These are phyloP conservation scores for Camillea tinctor DNA, from an alignment of 2,329 filamentous ascomycete genomes.

Conservation along the genomic window DNA sequence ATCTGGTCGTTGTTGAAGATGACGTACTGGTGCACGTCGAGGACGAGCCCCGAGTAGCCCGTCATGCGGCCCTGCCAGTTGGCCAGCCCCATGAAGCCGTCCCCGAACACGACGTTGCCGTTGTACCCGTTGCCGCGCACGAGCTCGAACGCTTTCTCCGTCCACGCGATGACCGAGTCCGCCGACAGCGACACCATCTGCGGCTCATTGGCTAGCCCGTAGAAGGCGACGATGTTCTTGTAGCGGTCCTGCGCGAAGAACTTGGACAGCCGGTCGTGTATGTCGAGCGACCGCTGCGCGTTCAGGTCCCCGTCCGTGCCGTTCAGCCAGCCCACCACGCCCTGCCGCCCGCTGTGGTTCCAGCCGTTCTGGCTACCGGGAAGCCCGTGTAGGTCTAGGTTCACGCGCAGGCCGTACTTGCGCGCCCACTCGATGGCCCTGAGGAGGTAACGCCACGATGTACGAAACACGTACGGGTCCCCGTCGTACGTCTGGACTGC, in stretches of 20 bases:
- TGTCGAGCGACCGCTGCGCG: constrained; percentile 75
- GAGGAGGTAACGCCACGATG: constrained; percentile 90
- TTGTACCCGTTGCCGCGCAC: constrained; percentile 75
- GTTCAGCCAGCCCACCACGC: constrained; percentile 82
- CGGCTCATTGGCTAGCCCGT: constrained; percentile 93
- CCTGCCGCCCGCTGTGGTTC: constrained; percentile 90
- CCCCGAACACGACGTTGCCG: constrained; percentile 78
- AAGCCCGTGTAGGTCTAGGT: constrained; percentile 87
- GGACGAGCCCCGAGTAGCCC: constrained; percentile 67
- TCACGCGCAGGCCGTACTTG: constrained; percentile 87
- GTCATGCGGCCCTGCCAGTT: constrained; percentile 88
- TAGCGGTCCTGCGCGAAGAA: constrained; percentile 96
- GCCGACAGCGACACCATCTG: constrained; percentile 74
- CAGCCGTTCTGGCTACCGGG: constrained; percentile 96
- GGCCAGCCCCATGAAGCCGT: constrained; percentile 87
- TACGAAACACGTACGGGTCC: constrained; percentile 84
- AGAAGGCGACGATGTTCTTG: constrained; percentile 87
- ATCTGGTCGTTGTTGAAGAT: constrained; percentile 95
- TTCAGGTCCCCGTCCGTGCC: constrained; percentile 82
- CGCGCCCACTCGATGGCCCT: constrained; percentile 91
- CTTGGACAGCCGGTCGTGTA: constrained; percentile 81
- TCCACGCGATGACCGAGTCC: constrained; percentile 74
- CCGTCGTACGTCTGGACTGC: constrained; percentile 79
- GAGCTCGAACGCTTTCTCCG: constrained; percentile 66
- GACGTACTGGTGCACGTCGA: constrained; percentile 98